A percentile compares a stretch with the other conserved stretches of the same genome.
Conservation (phyloP, 306 rosid genomes). For the Betula pendula region DNA sequence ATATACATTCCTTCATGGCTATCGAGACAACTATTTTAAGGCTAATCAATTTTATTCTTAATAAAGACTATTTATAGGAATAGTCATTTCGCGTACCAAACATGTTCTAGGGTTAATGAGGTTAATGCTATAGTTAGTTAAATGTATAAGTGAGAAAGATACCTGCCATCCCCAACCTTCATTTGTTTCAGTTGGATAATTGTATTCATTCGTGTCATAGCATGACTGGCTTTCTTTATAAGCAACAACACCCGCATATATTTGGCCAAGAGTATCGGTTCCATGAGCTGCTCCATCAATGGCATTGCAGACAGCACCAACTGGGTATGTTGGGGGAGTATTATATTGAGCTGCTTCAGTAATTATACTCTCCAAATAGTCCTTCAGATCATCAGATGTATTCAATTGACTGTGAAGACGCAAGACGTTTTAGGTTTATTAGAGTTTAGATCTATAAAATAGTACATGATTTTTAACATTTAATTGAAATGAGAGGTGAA, state of each 20-base stretch:
- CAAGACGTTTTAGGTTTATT: background rate
- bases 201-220: conserved; percentile 24
- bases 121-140: too few relatives aligned
- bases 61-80: too few relatives aligned
- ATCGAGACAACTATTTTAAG: too few relatives aligned
- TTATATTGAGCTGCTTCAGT: conserved; percentile 33
- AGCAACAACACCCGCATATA: conserved; percentile 36
- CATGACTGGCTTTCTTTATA: conserved; percentile 7
- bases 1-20: too few relatives aligned
- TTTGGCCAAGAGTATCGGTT: conserved; percentile 29
- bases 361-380: conserved; percentile 22
- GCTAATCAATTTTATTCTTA: too few relatives aligned
- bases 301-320: conserved; percentile 28
- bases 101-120: too few relatives aligned
- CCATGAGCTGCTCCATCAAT: conserved; percentile 26
- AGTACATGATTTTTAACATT: background rate
- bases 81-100: too few relatives aligned
- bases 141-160: background rate
- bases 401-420: conserved; percentile 26
- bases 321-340: conserved; percentile 29
- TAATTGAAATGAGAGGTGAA: too few relatives aligned
- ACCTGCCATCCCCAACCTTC: conserved; percentile 49
- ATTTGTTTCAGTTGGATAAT: conserved; percentile 23
- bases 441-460: background rate
- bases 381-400: conserved; percentile 24